These are phyloP conservation scores for Syncephalastrum racemosum DNA, from an alignment of 371 early-diverging fungal genomes.

Conservation along the genomic window DNA sequence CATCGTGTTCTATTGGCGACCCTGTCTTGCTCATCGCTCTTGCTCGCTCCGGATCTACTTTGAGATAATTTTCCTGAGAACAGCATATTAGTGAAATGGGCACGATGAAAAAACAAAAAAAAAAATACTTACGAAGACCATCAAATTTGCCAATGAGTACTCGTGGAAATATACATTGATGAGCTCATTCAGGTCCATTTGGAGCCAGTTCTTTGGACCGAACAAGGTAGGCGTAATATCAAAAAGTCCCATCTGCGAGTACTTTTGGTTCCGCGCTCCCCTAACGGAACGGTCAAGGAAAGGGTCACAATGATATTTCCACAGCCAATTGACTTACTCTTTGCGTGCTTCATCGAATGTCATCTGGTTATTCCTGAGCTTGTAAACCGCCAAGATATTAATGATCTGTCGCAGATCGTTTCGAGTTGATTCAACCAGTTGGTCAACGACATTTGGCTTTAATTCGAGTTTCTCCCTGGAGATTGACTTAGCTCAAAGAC, in stretches of 20 bases:
- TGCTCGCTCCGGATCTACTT: conserved; percentile 28
- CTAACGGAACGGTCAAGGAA: conserved; percentile 15
- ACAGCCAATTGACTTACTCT: conserved; percentile 46
- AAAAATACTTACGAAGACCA: conserved; percentile 78
- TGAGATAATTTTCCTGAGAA: conserved; percentile 53
- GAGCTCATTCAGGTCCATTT: conserved; percentile 68
- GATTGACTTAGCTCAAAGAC: conserved; percentile 10
- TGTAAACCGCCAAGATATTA: conserved; percentile 91
- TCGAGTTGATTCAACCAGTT: conserved; percentile 82
- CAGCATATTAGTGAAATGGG: background rate
- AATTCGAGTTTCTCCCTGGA: conserved; percentile 79
- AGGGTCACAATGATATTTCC: conserved; percentile 5
- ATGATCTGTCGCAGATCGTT: conserved; percentile 99
- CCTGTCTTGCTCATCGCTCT: conserved; percentile 7
- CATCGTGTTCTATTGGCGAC: conserved; percentile 20
- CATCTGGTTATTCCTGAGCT: conserved; percentile 66
- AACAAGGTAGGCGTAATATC: conserved; percentile 82
- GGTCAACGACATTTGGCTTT: conserved; percentile 81
- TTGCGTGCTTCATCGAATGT: conserved; percentile 80
- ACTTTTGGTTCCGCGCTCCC: conserved; percentile 72
- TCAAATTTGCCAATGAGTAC: conserved; percentile 84
- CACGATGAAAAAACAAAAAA: background rate
- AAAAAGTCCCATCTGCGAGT: conserved; percentile 79
- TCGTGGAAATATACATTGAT: conserved; percentile 96
- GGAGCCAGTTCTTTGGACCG: conserved; percentile 46